Evolutionary conservation across 1,139 yeast genomes (phyloP), one percentile per base, ranked within the genome.

Genomic region (Zygoascus meyerae): DNA sequence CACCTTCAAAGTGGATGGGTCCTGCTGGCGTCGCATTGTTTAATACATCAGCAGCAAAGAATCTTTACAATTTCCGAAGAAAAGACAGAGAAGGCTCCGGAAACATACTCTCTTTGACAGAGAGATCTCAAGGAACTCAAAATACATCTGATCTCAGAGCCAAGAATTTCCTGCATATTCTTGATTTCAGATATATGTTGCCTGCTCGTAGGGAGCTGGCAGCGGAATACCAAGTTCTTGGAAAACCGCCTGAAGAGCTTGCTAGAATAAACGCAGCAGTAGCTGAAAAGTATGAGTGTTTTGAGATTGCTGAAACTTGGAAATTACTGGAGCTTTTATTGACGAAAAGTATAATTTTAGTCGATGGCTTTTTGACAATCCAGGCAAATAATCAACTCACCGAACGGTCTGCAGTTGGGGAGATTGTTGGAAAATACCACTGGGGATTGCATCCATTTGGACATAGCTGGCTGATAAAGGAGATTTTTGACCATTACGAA

Each of bases 401-500:
- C 8, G 21, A 37, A n/a, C 40, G 34, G 14, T 30, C 12, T 31
- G 29, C 35, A 17, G 37, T 34, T 2, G 41, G 39, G 11, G 36
- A 36, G n/a, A 32, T 34, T 12, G 38, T 42, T 15, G 52, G 48
- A 9, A 45, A 32, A 9, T 54, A 55, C 42, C 47, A 72, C 53
- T 89, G 97, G 96, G 92, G 90, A 0, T 67, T 76, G 3, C 95
- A 86, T 62, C 92, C 94, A 0, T 77, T 83, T 62, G 95, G 96
- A 0, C 76, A 81, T n/a, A 61, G 73, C 4, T 81, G 92, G 84
- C 67, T 87, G n/a, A 71, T 87, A 0, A 72, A 73, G 34, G 79
- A 80, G 53, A 69, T 89, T 42, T 62, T 90, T 60, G 62, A 67
- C 1, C 81, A 83, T 56, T 89, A 83, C 59, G 94, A 83, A 57